Base-by-base conservation (phyloP, 352 stramenopile species). In the Pythium apleroticum region DNA sequence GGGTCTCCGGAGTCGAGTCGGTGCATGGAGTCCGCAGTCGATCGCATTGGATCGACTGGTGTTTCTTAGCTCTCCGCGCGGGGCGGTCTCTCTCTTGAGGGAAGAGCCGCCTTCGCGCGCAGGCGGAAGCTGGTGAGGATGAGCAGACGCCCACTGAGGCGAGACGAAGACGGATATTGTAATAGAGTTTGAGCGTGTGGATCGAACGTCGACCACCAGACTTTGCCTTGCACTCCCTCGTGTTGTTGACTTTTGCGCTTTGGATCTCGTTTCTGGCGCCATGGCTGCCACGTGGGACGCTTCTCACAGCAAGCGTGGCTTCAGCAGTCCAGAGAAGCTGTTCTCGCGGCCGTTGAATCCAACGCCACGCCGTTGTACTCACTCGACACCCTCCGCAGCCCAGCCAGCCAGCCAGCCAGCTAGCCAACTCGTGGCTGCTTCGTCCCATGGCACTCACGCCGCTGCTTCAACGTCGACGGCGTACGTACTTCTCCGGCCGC, bases 21-120 rank as follows among this genome's bases (percentile, higher is more conserved):
- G 33, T 30, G 53, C 64, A 65, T 71, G 64, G 64, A 71, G 64
- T 71, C 52, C 37, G 39, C 63, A 56, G 41, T 49, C 41, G 17
- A 25, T 49, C 41, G 56, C 28, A 31, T 25, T 5, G 20, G 3
- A 37, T 45, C 17, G 28, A 31, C 45, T 65, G 57, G 52, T 28
- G 49, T 60, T 66, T 48, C 48, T 43, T 59, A 30, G 31, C 30
- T 25, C 52, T 57, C 52, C 52, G 52, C 52, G 37, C 52, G 50
- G 12, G 25, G 27, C 50, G 27, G 27, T 24, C 25, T 56, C 48
- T 55, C 48, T 33, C 12, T 25, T 31, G 6, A 22, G 35, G 15
- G 10, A 55, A 55, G 48, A 31, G 28, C 12, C 17, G 15, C 17
- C 31, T 37, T 3, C 15, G 57, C 53, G 53, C 61, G 61, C 61